Evolutionary conservation across 768 basidiomycete genomes (phyloP).

Genomic region (Cytidiella melzeri): DNA sequence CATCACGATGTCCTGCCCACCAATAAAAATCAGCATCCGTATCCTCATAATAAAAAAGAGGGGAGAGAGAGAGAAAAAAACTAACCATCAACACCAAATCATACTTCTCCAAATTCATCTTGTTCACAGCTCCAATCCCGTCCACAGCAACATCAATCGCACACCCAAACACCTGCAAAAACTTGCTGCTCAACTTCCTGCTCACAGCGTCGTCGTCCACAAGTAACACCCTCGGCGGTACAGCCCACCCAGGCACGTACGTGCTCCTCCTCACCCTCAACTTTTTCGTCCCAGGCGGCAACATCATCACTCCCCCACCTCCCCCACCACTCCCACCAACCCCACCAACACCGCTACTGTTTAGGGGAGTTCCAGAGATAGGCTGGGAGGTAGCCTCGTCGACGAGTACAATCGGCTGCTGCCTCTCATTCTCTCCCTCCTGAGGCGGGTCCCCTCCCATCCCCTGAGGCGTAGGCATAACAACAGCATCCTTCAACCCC

Average conservation of each 20-base stretch:
- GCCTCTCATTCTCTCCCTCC: conserved; percentile 16
- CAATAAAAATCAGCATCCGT: too few relatives aligned
- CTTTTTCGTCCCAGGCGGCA: conserved; percentile 55
- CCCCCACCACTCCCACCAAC: conserved; percentile 60
- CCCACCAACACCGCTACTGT: conserved; percentile 34
- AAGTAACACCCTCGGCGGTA: conserved; percentile 83
- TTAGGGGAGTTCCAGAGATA: too few relatives aligned
- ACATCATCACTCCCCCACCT: conserved; percentile 75
- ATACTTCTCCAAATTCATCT: conserved; percentile 95
- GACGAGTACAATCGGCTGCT: background rate
- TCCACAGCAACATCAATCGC: conserved; percentile 92
- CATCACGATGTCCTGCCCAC: conserved; percentile 96
- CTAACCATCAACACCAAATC: conserved; percentile 92
- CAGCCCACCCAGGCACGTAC: conserved; percentile 79
- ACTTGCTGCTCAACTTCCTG: conserved; percentile 82
- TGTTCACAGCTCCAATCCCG: conserved; percentile 85
- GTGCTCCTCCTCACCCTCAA: conserved; percentile 64
- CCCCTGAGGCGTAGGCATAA: conserved; percentile 23
- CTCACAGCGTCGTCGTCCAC: conserved; percentile 97
- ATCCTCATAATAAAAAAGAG: conserved; percentile 18
- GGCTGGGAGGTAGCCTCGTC: conserved; percentile 2
- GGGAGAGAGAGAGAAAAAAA: conserved; percentile 33
- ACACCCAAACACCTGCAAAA: conserved; percentile 93
- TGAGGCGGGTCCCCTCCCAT: conserved; percentile 23
- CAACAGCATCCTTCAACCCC: conserved; percentile 31